phyloP scores from a whole-genome alignment of 169 alveolate species.

The Amoebophrya sp. region DNA sequence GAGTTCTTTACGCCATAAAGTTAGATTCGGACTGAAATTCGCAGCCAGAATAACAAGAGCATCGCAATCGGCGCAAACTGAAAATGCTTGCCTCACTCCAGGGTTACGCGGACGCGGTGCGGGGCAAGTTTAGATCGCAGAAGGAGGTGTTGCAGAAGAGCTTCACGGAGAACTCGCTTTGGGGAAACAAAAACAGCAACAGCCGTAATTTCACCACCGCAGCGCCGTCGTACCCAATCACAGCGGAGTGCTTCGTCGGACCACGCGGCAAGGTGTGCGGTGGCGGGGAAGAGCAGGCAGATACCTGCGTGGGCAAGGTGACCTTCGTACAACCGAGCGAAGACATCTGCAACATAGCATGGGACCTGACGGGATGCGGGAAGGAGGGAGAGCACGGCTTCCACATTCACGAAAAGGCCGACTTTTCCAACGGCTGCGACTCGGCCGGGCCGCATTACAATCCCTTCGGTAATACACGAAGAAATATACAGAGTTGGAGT shows the following conservation, averaged over 20 bases:
- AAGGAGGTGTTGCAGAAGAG: not conserved
- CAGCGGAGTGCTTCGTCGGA: slow-evolving; percentile 5
- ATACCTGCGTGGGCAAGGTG: slow-evolving; percentile 1
- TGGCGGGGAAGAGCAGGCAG: not conserved
- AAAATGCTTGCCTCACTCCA: not conserved
- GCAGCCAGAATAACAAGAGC: too few species aligned
- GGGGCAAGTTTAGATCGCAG: not conserved
- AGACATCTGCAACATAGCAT: not conserved
- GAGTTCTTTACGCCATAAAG: too few species aligned
- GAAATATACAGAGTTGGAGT: too few species aligned
- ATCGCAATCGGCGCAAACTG: too few species aligned
- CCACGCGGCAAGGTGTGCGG: not conserved
- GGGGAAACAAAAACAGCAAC: not conserved
- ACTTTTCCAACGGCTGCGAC: not conserved
- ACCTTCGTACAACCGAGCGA: not conserved
- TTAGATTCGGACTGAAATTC: too few species aligned
- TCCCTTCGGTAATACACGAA: not conserved
- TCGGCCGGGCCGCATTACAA: slow-evolving; percentile 12
- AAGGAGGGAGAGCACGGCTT: not conserved
- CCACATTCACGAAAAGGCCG: slow-evolving; percentile 9
- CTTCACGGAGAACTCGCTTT: not conserved
- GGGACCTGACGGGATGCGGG: slow-evolving; percentile 1
- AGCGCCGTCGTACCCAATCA: not conserved
- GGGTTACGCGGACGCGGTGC: not conserved
- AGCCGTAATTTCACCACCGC: not conserved